A percentile compares a stretch with the other conserved stretches of the same genome.
phyloP scores from a whole-genome alignment of 345 rosid species.

The Cochlearia excelsa region DNA sequence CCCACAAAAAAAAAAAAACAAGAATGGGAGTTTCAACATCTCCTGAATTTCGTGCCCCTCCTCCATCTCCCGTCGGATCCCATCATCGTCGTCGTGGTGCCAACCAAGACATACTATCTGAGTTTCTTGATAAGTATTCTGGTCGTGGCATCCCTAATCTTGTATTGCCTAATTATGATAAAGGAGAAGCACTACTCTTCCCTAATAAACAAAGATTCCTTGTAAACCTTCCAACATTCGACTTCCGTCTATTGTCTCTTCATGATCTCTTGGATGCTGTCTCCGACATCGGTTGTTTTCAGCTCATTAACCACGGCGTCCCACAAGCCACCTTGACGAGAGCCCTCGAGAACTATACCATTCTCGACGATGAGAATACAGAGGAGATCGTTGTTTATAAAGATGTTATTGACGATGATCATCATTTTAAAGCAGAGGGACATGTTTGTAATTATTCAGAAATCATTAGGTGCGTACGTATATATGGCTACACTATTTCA shows the following conservation, averaged over 20 bases:
- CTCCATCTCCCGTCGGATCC: conserved; percentile 83
- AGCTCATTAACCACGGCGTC: conserved; percentile 66
- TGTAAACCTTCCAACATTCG: conserved; percentile 57
- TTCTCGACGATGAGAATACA: conserved; percentile 38
- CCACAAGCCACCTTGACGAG: conserved; percentile 36
- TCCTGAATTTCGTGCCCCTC: conserved; percentile 82
- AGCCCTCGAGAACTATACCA: conserved; percentile 34
- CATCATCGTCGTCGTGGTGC: conserved; percentile 64
- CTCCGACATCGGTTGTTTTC: conserved; percentile 69
- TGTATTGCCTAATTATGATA: conserved; percentile 53
- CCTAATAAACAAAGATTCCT: conserved; percentile 58
- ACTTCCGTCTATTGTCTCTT: conserved; percentile 40
- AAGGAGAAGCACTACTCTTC: conserved; percentile 38
- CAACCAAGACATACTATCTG: conserved; percentile 67
- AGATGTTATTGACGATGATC: background rate
- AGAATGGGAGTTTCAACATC: conserved; percentile 48
- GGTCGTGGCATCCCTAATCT: conserved; percentile 74
- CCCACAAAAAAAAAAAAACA: background rate
- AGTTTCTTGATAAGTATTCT: conserved; percentile 58
- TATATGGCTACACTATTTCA: no score
- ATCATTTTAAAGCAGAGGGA: background rate
- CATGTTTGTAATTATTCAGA: conserved; percentile 6
- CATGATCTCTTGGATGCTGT: conserved; percentile 46
- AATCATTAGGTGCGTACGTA: background rate
- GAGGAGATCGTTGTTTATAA: conserved; percentile 34